phyloP scores from a whole-genome alignment of 345 rosid species.

The Leavenworthia alabamica region DNA sequence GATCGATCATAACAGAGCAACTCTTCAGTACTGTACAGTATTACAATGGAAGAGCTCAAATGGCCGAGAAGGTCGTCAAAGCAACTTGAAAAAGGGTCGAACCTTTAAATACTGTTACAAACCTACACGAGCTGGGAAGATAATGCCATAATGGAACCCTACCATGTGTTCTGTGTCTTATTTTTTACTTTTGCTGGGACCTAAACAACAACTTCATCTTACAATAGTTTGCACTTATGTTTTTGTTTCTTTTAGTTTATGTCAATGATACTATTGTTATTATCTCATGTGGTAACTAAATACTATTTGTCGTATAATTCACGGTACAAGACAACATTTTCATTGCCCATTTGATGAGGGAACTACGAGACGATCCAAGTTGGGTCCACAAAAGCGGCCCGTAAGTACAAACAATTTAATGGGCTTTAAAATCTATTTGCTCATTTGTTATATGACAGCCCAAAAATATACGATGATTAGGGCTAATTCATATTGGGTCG shows the following conservation, averaged over 20 bases:
- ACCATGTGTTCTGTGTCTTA: slow-evolving; percentile 24
- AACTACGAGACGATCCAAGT: slow-evolving; percentile 18
- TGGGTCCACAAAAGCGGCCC: slow-evolving; percentile 23
- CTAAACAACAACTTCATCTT: slow-evolving; percentile 10
- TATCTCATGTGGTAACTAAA: slow-evolving; percentile 12
- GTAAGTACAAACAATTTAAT: not conserved
- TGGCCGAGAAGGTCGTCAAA: slow-evolving; percentile 2
- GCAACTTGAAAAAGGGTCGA: slow-evolving; percentile 5
- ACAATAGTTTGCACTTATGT: slow-evolving; percentile 9
- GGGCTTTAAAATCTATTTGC: not conserved
- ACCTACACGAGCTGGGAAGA: too few relatives aligned
- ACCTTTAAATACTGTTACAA: slow-evolving; percentile 13
- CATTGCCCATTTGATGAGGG: slow-evolving; percentile 24
- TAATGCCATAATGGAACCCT: slow-evolving; percentile 20
- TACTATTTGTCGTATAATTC: slow-evolving; percentile 9
- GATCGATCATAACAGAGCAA: slow-evolving; percentile 18
- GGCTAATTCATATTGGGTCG: not conserved
- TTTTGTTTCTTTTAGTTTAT: not conserved
- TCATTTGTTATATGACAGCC: not conserved
- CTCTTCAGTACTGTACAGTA: slow-evolving; percentile 26
- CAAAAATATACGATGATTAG: not conserved
- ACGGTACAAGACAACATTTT: slow-evolving; percentile 23
- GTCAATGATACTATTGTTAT: not conserved
- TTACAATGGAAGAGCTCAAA: slow-evolving; percentile 4
- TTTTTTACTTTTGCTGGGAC: slow-evolving; percentile 16